phyloP scores from a whole-genome alignment of 2,329 filamentous ascomycete genomes.

The Verticillium nubilum region DNA sequence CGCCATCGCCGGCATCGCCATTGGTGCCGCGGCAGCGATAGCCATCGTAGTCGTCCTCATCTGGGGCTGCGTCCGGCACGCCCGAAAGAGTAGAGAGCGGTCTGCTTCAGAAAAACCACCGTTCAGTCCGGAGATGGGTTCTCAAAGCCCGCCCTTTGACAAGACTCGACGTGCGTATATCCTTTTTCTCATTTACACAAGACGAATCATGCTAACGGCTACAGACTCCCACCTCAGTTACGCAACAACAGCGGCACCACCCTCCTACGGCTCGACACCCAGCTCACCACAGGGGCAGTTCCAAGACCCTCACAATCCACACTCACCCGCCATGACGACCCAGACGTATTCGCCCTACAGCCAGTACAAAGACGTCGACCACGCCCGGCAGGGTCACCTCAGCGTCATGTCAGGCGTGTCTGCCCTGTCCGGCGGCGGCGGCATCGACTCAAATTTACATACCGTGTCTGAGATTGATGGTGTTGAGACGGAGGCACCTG shows the following conservation, averaged over 20 bases:
- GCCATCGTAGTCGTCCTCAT: conserved; percentile 5
- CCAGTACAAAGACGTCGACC: not conserved
- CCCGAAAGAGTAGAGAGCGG: conserved; percentile 9
- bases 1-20: conserved; percentile 14
- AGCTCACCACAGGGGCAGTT: not conserved
- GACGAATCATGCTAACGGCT: not conserved
- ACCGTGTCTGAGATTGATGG: conserved; percentile 1
- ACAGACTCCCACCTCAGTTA: conserved; percentile 1
- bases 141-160: not conserved
- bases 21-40: conserved; percentile 10
- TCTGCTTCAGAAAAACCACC: not conserved
- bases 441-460: not conserved
- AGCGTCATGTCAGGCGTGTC: not conserved
- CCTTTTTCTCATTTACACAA: not conserved
- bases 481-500: not conserved
- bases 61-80: conserved; percentile 9
- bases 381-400: not conserved
- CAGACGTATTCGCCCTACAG: not conserved
- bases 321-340: not conserved
- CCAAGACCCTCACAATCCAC: not conserved
- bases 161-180: not conserved
- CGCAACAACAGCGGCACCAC: not conserved
- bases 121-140: conserved; percentile 7
- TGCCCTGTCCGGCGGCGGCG: not conserved
- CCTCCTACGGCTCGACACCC: not conserved